Base-by-base conservation (phyloP, 345 rosid species). In the Salix purpurea region DNA sequence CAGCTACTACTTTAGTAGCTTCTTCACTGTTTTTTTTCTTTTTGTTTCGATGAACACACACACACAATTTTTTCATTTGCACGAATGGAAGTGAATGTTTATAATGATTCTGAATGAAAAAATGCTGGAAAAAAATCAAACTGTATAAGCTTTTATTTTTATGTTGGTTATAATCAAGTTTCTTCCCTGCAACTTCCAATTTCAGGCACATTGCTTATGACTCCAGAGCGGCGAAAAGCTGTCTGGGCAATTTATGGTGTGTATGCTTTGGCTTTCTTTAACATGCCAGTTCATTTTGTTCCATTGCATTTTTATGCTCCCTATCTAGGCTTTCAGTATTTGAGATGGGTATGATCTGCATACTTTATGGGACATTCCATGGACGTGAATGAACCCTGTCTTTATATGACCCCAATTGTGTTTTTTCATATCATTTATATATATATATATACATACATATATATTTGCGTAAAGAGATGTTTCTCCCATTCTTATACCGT, bases 241-340 rank as follows among this genome's bases (percentile, higher is more conserved):
- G 81, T 88, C 14, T 88, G 91, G 91, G 89, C 91, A n/a, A 88
- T 88, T 71, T 88, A 86, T 26, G 91, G 91, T 88, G 77, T 30
- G 86, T 74, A 1, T 21, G 36, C 13, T 65, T 44, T 21, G 26
- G 36, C 34, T 23, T 9, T 44, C 46, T 37, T 62, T 73, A 61
- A 15, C 13, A n/a, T 23, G 28, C 13, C 28, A 58, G 28, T 58
- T 3, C 64, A 58, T n/a, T 23, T n/a, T 1, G 14, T n/a, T 58
- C 64, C 13, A 9, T n/a, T 58, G 64, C 64, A 58, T 58, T 58
- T 58, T 58, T 58, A 23, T 58, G 64, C 64, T n/a, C 28, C 14
- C 64, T 58, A 52, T 52, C 7, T 52, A 6, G 58, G 4, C 23
- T 52, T 44, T 44, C 50, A 11, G 50, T 44, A 44, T 14, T 44